Evolutionary conservation across 1,139 yeast genomes (phyloP).

Genomic region (Cylindricascospora bacillispora): DNA sequence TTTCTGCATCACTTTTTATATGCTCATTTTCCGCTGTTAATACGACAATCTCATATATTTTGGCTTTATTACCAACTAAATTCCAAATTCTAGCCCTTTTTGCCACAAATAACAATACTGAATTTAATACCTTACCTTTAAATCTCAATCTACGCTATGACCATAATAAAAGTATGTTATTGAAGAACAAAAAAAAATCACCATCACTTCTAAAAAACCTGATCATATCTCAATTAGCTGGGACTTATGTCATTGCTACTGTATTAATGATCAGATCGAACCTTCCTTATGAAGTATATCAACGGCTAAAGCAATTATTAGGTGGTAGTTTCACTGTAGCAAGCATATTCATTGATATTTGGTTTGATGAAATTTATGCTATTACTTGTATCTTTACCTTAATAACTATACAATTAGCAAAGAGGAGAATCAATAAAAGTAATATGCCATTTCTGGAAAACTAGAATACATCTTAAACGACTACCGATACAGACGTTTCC

Average conservation of each 20-base stretch:
- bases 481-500: not conserved
- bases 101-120: slow-evolving; percentile 14
- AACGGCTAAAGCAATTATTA: slow-evolving; percentile 22
- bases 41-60: slow-evolving; percentile 33
- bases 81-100: slow-evolving; percentile 20
- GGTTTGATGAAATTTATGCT: slow-evolving; percentile 71
- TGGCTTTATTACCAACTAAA: slow-evolving; percentile 22
- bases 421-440: too few species aligned
- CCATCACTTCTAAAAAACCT: slow-evolving; percentile 31
- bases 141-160: slow-evolving; percentile 3
- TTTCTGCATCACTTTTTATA: slow-evolving; percentile 54
- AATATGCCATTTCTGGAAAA: slow-evolving; percentile 3
- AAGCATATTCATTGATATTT: slow-evolving; percentile 54
- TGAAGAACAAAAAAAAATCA: slow-evolving; percentile 5
- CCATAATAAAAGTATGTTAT: slow-evolving; percentile 2
- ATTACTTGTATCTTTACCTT: slow-evolving; percentile 42
- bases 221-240: slow-evolving; percentile 56
- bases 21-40: slow-evolving; percentile 56
- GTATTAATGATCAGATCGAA: slow-evolving; percentile 65
- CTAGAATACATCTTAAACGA: not conserved
- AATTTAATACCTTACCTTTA: slow-evolving; percentile 10
- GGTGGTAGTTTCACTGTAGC: slow-evolving; percentile 22
- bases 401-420: slow-evolving; percentile 30
- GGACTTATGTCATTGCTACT: slow-evolving; percentile 71
- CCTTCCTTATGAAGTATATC: slow-evolving; percentile 47